These are phyloP conservation scores for Tetracentron sinense DNA, from an alignment of 164 flowering plant species.

Conservation along the genomic window DNA sequence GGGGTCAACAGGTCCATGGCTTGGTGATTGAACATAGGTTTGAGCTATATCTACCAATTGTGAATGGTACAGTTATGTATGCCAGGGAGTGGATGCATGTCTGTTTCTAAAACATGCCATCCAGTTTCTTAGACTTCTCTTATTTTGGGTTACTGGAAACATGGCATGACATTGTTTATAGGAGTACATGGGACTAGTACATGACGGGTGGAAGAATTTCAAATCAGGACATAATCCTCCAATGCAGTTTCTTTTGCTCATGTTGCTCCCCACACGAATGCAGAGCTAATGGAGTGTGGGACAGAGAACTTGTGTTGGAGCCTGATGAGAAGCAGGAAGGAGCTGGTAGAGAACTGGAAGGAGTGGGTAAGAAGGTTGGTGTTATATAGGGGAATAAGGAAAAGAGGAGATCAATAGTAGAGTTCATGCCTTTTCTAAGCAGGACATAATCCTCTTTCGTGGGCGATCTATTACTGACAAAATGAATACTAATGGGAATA, in stretches of 20 bases:
- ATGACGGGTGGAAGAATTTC: conserved; percentile 31
- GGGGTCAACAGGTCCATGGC: conserved; percentile 34
- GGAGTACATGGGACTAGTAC: conserved; percentile 40
- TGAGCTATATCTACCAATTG: conserved; percentile 27
- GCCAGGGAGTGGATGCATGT: conserved; percentile 35
- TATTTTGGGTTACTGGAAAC: conserved; percentile 37
- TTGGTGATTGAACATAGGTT: conserved; percentile 33
- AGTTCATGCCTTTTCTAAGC: conserved; percentile 50
- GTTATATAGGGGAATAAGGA: conserved; percentile 39
- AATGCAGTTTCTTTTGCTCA: conserved; percentile 38
- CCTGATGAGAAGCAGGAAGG: conserved; percentile 42
- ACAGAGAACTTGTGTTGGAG: conserved; percentile 24
- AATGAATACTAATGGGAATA: conserved; percentile 33
- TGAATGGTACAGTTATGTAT: conserved; percentile 42
- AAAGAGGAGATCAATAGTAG: conserved; percentile 37
- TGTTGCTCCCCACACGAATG: conserved; percentile 33
- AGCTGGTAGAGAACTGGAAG: conserved; percentile 31
- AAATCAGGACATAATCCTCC: conserved; percentile 20
- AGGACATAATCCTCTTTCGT: conserved; percentile 35
- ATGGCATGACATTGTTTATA: conserved; percentile 38
- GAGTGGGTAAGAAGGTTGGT: conserved; percentile 38
- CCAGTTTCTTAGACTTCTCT: conserved; percentile 44
- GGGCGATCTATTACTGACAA: conserved; percentile 25
- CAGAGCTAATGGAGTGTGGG: conserved; percentile 30
- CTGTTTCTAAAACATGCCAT: conserved; percentile 31